These are phyloP conservation scores for Umbelopsis sp. DNA, from an alignment of 371 early-diverging fungal species.

Conservation along the genomic window DNA sequence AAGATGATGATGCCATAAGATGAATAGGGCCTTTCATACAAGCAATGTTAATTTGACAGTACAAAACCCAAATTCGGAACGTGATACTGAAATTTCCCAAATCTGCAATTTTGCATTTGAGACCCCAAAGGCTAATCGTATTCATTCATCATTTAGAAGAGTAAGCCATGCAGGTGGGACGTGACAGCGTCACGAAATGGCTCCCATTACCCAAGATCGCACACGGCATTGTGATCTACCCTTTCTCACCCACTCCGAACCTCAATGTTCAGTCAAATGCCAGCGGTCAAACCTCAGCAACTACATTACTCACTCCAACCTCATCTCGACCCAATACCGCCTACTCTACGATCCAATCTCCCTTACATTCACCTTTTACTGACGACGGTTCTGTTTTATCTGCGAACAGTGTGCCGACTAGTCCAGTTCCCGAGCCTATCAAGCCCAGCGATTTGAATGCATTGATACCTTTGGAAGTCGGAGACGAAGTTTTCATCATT, in stretches of 20 bases:
- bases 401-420: slow-evolving; percentile 28
- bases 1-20: too few relatives aligned
- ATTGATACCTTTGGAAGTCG: slow-evolving; percentile 55
- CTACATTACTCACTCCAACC: slow-evolving; percentile 24
- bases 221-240: slow-evolving; percentile 55
- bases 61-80: neutral
- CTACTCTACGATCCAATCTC: slow-evolving; percentile 35
- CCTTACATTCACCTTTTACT: slow-evolving; percentile 31
- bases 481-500: slow-evolving; percentile 59
- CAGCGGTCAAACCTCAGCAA: slow-evolving; percentile 16
- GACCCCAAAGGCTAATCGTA: neutral
- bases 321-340: slow-evolving; percentile 34
- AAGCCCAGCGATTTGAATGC: slow-evolving; percentile 40
- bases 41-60: neutral
- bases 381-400: slow-evolving; percentile 42
- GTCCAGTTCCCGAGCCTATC: slow-evolving; percentile 26
- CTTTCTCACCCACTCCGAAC: slow-evolving; percentile 46
- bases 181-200: slow-evolving; percentile 46
- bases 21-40: too few relatives aligned
- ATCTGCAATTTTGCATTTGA: slow-evolving; percentile 8
- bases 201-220: slow-evolving; percentile 56
- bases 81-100: neutral
- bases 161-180: slow-evolving; percentile 11
- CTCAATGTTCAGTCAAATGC: slow-evolving; percentile 10
- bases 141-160: slow-evolving; percentile 1